Conservation (phyloP, 257 asterid species). For the Solanum megistacrolobum region DNA sequence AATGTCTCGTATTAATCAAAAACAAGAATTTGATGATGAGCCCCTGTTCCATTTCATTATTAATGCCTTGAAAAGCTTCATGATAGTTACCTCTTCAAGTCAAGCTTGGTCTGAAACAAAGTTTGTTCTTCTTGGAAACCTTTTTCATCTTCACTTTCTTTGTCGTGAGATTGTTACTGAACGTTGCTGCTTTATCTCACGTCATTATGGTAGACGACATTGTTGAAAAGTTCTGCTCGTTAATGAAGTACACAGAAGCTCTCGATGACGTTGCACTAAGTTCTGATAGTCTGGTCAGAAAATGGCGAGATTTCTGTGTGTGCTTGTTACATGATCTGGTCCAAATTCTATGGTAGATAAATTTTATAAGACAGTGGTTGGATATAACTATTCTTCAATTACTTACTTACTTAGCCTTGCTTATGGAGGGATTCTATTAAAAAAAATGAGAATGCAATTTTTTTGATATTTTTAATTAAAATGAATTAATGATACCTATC, state of each 20-base stretch:
- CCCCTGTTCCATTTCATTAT: slow-evolving; percentile 45
- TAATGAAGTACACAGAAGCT: slow-evolving; percentile 38
- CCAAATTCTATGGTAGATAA: slow-evolving; percentile 54
- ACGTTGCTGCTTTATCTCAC: slow-evolving; percentile 72
- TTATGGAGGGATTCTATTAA: slow-evolving; percentile 55
- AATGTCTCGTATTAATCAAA: slow-evolving; percentile 9
- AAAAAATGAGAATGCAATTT: too few relatives aligned
- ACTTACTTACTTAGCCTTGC: slow-evolving; percentile 58
- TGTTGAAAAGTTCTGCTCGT: slow-evolving; percentile 47
- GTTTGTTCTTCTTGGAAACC: slow-evolving; percentile 54
- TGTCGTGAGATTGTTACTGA: slow-evolving; percentile 76
- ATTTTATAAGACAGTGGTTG: slow-evolving; percentile 44
- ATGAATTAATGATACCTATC: too few relatives aligned
- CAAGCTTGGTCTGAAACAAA: slow-evolving; percentile 60
- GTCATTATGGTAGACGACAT: slow-evolving; percentile 49
- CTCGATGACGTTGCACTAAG: slow-evolving; percentile 28
- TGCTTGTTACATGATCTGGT: slow-evolving; percentile 34
- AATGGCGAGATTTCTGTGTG: slow-evolving; percentile 60
- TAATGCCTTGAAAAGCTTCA: slow-evolving; percentile 66
- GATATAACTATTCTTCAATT: slow-evolving; percentile 18
- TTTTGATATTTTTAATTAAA: too few relatives aligned
- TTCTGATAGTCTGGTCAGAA: slow-evolving; percentile 54
- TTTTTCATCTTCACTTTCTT: slow-evolving; percentile 81
- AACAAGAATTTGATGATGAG: slow-evolving; percentile 36
- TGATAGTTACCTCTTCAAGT: slow-evolving; percentile 60